These are phyloP conservation scores for Calonectria montana DNA, from an alignment of 2,329 filamentous ascomycete species.

Conservation along the genomic window DNA sequence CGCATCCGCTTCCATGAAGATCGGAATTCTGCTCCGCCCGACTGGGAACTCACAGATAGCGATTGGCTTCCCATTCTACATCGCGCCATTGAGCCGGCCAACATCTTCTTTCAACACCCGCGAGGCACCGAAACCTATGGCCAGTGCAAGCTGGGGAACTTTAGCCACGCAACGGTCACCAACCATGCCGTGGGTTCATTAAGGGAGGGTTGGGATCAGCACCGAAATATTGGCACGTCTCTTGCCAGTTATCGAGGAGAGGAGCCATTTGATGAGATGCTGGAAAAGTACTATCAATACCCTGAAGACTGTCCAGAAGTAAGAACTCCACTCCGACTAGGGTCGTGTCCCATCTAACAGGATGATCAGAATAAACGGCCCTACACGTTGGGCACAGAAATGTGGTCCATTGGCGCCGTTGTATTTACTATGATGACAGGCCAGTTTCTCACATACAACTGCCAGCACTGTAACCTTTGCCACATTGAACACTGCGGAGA, in stretches of 20 bases:
- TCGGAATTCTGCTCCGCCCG: constrained; percentile 20
- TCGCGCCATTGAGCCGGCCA: constrained; percentile 57
- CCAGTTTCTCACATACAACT: constrained; percentile 21
- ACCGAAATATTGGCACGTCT: constrained; percentile 4
- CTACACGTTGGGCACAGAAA: constrained; percentile 52
- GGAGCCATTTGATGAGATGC: constrained; percentile 19
- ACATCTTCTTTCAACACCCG: constrained; percentile 63
- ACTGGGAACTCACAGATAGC: constrained; percentile 43
- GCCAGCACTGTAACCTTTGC: constrained; percentile 37
- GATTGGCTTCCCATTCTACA: constrained; percentile 66
- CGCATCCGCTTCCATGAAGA: constrained; percentile 30
- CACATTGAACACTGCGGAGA: constrained; percentile 44
- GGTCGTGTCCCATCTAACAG: not conserved
- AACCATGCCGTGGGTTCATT: constrained; percentile 41
- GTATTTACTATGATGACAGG: constrained; percentile 58
- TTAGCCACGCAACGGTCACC: constrained; percentile 54
- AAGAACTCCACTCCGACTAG: not conserved
- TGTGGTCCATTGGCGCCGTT: constrained; percentile 51
- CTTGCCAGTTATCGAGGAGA: constrained; percentile 29
- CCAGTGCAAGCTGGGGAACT: constrained; percentile 64
- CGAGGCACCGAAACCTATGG: constrained; percentile 63
- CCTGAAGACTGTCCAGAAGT: constrained; percentile 26
- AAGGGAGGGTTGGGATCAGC: not conserved
- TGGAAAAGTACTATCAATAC: constrained; percentile 6
- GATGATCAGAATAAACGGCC: constrained; percentile 42